Evolutionary conservation across 192 early-diverging fungal species (phyloP), one percentile per base, ranked within the genome.

Genomic region (Chytriomyces hyalinus): DNA sequence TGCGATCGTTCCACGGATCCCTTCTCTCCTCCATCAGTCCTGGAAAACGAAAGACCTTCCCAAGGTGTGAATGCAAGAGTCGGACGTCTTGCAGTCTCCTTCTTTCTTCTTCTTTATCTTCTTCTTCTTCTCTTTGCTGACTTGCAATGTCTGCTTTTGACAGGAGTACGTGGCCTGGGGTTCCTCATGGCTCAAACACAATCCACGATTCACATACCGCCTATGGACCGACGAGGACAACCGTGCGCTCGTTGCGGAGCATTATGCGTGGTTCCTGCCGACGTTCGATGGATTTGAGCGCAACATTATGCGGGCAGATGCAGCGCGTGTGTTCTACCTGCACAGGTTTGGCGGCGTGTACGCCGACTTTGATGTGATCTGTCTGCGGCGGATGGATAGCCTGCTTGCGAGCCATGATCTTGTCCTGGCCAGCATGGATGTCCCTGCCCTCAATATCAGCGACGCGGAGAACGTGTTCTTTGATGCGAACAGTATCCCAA

Each of bases 331-430:
- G 43, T 73, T 80, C 51, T 80, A 80, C 61, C 20, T 84, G 81
- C 70, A 83, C 73, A 49, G 51, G 13, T 80, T 74, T 45, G 83
- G 83, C 36, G 81, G 83, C 67, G 73, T 84, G 26, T 84, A 83
- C 59, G 62, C 66, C 4, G 83, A 84, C 59, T 69, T 84, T 6
- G 83, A 82, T 61, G 62, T 74, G 44, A 49, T 73, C 45, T n/a
- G 59, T 13, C 45, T 63, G 57, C 44, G 45, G 36, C 71, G 43
- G 10, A 62, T 73, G 44, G 71, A 73, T 47, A 9, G 8, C 15
- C 60, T 73, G 22, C 60, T 73, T 22, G 71, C 11, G 22, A 45
- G n/a, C 44, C 28, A 46, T 8, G 61, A 46, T 45, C 36, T 73
- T 36, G 71, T 73, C 15, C 60, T 73, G 15, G 71, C 71, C 10